Conservation (phyloP, 805 yeast species). For the Schwanniomyces yamadae region DNA sequence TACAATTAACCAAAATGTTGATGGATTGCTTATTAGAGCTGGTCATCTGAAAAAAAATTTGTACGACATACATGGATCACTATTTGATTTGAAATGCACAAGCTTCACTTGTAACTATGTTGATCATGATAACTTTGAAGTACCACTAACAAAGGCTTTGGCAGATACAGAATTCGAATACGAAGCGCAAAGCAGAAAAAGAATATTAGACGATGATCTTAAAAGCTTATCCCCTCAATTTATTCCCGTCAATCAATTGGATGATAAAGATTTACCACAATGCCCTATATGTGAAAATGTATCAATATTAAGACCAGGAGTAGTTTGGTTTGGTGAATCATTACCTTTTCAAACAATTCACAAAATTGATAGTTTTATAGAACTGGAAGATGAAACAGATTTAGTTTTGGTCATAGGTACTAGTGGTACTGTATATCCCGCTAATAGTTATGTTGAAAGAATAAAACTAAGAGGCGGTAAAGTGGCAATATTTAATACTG, state of each 20-base stretch:
- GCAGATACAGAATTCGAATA: slow-evolving; percentile 39
- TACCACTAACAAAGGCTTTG: slow-evolving; percentile 61
- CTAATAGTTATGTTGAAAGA: slow-evolving; percentile 84
- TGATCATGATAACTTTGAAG: slow-evolving; percentile 49
- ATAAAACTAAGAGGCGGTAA: slow-evolving; percentile 72
- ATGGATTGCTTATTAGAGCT: slow-evolving; percentile 68
- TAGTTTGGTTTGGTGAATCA: slow-evolving; percentile 94
- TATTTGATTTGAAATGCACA: slow-evolving; percentile 74
- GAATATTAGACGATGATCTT: slow-evolving; percentile 11
- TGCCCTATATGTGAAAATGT: slow-evolving; percentile 76
- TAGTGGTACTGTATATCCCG: slow-evolving; percentile 86
- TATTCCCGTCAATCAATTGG: slow-evolving; percentile 48
- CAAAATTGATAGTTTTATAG: slow-evolving; percentile 68
- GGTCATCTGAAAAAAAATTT: slow-evolving; percentile 54
- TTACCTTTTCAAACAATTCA: slow-evolving; percentile 64
- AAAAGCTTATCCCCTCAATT: slow-evolving; percentile 40
- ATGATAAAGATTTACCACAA: slow-evolving; percentile 57
- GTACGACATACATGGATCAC: slow-evolving; percentile 75
- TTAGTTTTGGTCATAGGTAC: slow-evolving; percentile 82
- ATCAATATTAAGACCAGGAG: slow-evolving; percentile 73
- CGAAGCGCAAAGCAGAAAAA: slow-evolving; percentile 17
- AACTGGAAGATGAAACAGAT: slow-evolving; percentile 54
- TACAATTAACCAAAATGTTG: slow-evolving; percentile 82
- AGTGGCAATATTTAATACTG: slow-evolving; percentile 82
- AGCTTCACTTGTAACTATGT: slow-evolving; percentile 66